Base-by-base conservation (phyloP, 2,329 filamentous ascomycete genomes). In the Alternaria atra region DNA sequence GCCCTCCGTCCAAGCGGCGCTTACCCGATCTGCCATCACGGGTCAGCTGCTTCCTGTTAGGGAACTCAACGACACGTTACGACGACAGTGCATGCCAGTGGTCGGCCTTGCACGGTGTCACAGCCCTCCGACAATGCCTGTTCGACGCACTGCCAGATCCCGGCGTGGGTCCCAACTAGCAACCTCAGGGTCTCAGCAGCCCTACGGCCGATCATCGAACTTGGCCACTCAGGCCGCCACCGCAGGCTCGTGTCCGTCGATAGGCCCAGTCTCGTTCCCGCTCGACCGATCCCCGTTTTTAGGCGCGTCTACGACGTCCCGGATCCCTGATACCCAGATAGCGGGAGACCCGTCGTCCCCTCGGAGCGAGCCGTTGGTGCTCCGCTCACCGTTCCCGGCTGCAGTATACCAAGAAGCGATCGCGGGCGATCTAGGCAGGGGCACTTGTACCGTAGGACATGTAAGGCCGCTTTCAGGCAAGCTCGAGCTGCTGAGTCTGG, bases 121-220 rank as follows among this genome's bases (percentile, higher is more conserved):
- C 52, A 55, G 37, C 57, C 56, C 51, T 46, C 43, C 51, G 25
- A 51, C 57, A 37, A 60, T 60, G 57, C 43, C 57, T 60, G 51
- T 44, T 54, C 52, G 32, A 60, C 51, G 52, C 52, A 55, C 57
- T 30, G 44, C 57, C 44, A 50, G 37, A 30, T 55, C 51, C 35
- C 32, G 52, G 20, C 57, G 52, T 46, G 52, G 52, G 40, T 55
- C 57, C 25, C 20, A 55, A 27, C 2, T 60, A 55, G 52, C 35
- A 52, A 2, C 43, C 39, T 47, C 47, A 58, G 55, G 48, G 39
- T 58, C 29, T 12, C 55, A 56, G 25, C 34, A 42, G 43, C 43
- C 29, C 44, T 50, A 40, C 34, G 34, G 53, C 35, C 32, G 53
- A 48, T 56, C 43, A 23, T 44, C 43, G 34, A 44, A 50, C 37